Percentiles rank a stretch among this genome's conserved stretches.
Conservation (phyloP, 1,139 yeast genomes). For the Candida dubliniensis region DNA sequence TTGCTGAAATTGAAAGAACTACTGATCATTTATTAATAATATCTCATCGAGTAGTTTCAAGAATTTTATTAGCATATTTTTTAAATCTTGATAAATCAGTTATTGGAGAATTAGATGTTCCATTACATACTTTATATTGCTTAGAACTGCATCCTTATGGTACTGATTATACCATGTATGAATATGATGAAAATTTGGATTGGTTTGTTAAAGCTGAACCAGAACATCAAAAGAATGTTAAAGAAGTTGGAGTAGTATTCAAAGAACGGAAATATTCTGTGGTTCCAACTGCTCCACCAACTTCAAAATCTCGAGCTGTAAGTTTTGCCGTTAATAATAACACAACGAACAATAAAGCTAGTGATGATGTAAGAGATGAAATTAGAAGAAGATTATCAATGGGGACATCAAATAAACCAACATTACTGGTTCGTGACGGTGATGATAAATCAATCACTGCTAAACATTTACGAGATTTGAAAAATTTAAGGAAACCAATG, state of each 20-base stretch:
- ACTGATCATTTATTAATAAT: slow-evolving; percentile 82
- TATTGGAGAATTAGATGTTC: slow-evolving; percentile 89
- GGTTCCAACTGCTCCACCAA: slow-evolving; percentile 71
- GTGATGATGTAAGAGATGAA: slow-evolving; percentile 3
- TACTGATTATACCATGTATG: slow-evolving; percentile 86
- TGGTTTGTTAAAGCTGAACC: slow-evolving; percentile 78
- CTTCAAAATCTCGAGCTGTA: background rate
- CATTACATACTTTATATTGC: slow-evolving; percentile 85
- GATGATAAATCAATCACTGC: slow-evolving; percentile 14
- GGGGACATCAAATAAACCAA: slow-evolving; percentile 13
- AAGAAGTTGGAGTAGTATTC: slow-evolving; percentile 66
- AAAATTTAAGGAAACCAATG: slow-evolving; percentile 18
- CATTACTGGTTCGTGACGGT: slow-evolving; percentile 9
- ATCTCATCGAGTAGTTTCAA: slow-evolving; percentile 87
- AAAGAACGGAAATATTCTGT: slow-evolving; percentile 69
- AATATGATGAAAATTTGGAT: slow-evolving; percentile 75
- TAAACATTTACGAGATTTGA: slow-evolving; percentile 19
- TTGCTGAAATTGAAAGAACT: slow-evolving; percentile 89
- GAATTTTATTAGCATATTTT: slow-evolving; percentile 85
- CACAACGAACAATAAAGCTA: too few species aligned
- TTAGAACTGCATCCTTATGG: slow-evolving; percentile 94
- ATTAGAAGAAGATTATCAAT: slow-evolving; percentile 21
- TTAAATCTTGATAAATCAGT: slow-evolving; percentile 80
- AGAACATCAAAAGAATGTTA: slow-evolving; percentile 57
- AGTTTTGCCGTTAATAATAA: too few species aligned